phyloP scores from a whole-genome alignment of 2,329 filamentous ascomycete species.

The Exophiala sp. region DNA sequence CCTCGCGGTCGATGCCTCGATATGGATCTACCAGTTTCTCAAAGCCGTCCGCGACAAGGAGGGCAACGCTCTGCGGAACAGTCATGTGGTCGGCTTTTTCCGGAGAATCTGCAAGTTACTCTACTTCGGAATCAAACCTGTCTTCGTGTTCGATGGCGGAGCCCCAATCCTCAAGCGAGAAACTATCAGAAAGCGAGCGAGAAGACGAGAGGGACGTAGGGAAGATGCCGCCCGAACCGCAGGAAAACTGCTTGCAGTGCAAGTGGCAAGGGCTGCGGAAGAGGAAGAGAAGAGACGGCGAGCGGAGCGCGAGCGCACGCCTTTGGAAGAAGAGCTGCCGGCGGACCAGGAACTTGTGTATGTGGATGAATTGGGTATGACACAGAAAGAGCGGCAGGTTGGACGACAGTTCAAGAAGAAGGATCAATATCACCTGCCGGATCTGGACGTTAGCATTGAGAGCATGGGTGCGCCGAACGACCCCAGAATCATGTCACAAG shows the following conservation, averaged over 20 bases:
- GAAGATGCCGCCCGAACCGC: constrained; percentile 93
- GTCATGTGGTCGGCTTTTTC: constrained; percentile 96
- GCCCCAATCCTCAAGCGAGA: constrained; percentile 87
- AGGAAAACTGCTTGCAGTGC: constrained; percentile 83
- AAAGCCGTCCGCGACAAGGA: constrained; percentile 99
- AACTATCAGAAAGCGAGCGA: constrained; percentile 76
- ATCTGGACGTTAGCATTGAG: constrained; percentile 71
- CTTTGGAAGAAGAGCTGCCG: constrained; percentile 63
- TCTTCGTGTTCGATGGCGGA: constrained; percentile 97
- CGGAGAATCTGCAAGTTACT: constrained; percentile 95
- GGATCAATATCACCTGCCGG: constrained; percentile 92
- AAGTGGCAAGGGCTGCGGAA: constrained; percentile 87
- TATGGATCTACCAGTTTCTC: constrained; percentile 99
- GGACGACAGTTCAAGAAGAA: constrained; percentile 77
- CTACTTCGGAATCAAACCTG: constrained; percentile 92
- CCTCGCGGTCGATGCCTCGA: constrained; percentile 93
- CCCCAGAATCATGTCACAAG: constrained; percentile 91
- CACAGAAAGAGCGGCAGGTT: constrained; percentile 67
- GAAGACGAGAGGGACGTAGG: constrained; percentile 76
- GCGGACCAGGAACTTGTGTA: constrained; percentile 72
- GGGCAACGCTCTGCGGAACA: constrained; percentile 92
- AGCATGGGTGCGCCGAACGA: constrained; percentile 89
- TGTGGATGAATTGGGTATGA: constrained; percentile 83
- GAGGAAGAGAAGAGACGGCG: constrained; percentile 71
- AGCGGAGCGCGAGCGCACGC: constrained; percentile 36